phyloP scores from a whole-genome alignment of 495 filamentous ascomycete species.

The Xylaria scruposa region DNA sequence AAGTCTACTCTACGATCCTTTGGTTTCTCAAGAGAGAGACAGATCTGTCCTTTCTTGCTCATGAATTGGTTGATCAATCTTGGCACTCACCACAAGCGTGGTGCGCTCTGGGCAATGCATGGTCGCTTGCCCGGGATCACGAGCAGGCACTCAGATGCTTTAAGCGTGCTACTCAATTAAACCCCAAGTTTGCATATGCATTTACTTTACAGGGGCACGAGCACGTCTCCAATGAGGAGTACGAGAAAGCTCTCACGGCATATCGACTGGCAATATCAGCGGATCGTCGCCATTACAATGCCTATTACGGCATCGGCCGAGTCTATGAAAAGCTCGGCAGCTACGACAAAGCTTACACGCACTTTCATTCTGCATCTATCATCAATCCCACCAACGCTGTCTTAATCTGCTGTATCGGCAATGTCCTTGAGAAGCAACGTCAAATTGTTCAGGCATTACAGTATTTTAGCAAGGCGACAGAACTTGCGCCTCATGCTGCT shows the following conservation, averaged over 20 bases:
- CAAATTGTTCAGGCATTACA: conserved; percentile 76
- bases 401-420: conserved; percentile 87
- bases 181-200: conserved; percentile 91
- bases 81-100: conserved; percentile 92
- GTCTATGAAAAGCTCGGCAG: conserved; percentile 96
- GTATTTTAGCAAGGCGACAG: conserved; percentile 80
- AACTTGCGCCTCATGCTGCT: conserved; percentile 79
- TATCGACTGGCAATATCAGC: conserved; percentile 84
- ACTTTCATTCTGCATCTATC: conserved; percentile 82
- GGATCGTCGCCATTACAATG: conserved; percentile 92
- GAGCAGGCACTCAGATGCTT: conserved; percentile 95
- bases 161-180: conserved; percentile 88
- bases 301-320: conserved; percentile 92
- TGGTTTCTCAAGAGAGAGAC: conserved; percentile 95
- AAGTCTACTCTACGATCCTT: conserved; percentile 94
- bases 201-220: conserved; percentile 97
- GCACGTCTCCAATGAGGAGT: conserved; percentile 95
- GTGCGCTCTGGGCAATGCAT: conserved; percentile 94
- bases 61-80: conserved; percentile 83
- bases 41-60: conserved; percentile 88
- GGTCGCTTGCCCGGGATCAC: conserved; percentile 92
- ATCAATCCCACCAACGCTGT: conserved; percentile 95
- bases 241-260: conserved; percentile 86
- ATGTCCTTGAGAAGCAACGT: conserved; percentile 84
- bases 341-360: conserved; percentile 85